Conservation (phyloP, 2,329 filamentous ascomycete genomes). For the Pseudophaeomoniella oleicola region DNA sequence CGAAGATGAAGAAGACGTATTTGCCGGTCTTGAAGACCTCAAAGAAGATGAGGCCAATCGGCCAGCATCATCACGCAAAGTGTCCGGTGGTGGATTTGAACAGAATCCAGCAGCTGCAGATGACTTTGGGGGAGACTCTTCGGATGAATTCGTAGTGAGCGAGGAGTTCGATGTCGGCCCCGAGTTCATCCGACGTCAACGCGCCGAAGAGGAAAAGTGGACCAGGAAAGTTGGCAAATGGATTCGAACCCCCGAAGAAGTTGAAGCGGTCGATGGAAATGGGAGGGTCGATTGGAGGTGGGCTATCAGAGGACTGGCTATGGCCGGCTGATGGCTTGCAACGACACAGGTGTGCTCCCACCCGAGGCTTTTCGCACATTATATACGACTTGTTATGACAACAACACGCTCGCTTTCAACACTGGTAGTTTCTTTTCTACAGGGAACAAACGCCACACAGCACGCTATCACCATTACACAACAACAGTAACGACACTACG, state of each 20-base stretch:
- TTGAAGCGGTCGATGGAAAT: slow-evolving; percentile 28
- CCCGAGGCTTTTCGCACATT: background rate
- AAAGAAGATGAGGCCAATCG: slow-evolving; percentile 41
- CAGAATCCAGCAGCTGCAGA: slow-evolving; percentile 12
- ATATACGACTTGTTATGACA: background rate
- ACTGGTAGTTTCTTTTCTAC: background rate
- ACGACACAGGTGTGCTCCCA: background rate
- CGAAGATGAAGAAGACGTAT: slow-evolving; percentile 84
- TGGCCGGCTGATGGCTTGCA: background rate
- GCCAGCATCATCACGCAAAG: background rate
- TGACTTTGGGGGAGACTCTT: slow-evolving; percentile 28
- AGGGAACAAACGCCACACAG: background rate
- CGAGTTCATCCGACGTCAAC: slow-evolving; percentile 76
- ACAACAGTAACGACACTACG: too few relatives aligned
- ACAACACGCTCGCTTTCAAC: background rate
- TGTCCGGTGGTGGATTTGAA: slow-evolving; percentile 1
- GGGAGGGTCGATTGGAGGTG: slow-evolving; percentile 57
- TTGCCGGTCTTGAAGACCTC: slow-evolving; percentile 86
- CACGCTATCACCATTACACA: too few relatives aligned
- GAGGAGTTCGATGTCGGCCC: slow-evolving; percentile 97
- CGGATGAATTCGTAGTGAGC: slow-evolving; percentile 70
- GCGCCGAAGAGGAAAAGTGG: slow-evolving; percentile 88
- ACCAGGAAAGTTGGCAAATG: slow-evolving; percentile 74
- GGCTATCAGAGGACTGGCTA: slow-evolving; percentile 43
- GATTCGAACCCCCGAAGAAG: slow-evolving; percentile 36